phyloP scores from a whole-genome alignment of 2,329 filamentous ascomycete species.

The Colletotrichum lini region DNA sequence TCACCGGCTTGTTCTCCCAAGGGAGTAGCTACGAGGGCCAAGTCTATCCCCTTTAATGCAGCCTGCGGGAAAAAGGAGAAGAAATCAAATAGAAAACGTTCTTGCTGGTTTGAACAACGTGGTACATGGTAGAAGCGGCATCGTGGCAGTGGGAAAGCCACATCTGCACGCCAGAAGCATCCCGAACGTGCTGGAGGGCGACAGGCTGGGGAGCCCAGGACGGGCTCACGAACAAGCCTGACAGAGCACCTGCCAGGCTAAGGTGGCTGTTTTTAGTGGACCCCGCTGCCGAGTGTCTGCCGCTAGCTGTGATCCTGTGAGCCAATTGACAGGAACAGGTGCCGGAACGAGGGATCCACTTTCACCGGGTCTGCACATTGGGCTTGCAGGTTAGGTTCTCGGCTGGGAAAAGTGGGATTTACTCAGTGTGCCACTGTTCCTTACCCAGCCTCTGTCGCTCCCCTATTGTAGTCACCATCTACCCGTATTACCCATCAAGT shows the following conservation, averaged over 20 bases:
- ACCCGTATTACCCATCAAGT: no score
- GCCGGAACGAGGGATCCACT: constrained; percentile 10
- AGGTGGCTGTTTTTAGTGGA: constrained; percentile 9
- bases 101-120: background rate
- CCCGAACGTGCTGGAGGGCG: constrained; percentile 1
- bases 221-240: background rate
- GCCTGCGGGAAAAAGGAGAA: background rate
- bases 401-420: background rate
- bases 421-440: constrained; percentile 3
- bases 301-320: constrained; percentile 14
- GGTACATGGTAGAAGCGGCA: background rate
- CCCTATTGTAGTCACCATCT: background rate
- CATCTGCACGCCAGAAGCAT: constrained; percentile 20
- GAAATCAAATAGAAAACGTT: background rate
- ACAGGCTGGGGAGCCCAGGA: background rate
- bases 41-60: background rate
- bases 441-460: background rate
- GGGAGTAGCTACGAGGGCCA: background rate
- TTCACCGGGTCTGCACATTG: constrained; percentile 15
- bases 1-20: background rate
- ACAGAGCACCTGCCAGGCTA: constrained; percentile 1
- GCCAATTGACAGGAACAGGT: constrained; percentile 25
- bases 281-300: constrained; percentile 3
- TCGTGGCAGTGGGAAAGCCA: background rate
- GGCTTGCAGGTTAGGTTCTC: background rate